These are phyloP conservation scores for Penicillium pulvis DNA, from an alignment of 495 filamentous ascomycete species.

Conservation along the genomic window DNA sequence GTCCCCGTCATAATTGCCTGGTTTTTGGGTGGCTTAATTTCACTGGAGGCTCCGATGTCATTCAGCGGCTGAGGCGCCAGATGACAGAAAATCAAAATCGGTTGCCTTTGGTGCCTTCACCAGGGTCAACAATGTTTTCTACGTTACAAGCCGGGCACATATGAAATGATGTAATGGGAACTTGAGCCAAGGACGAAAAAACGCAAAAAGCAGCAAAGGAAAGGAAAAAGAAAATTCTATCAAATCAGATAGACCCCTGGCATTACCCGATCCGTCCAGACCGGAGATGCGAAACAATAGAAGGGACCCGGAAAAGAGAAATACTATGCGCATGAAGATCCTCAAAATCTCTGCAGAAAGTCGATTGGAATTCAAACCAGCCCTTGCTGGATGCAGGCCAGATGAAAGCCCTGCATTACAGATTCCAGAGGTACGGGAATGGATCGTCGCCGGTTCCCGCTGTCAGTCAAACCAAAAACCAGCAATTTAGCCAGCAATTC, in stretches of 20 bases:
- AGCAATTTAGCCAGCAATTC: conserved; percentile 15
- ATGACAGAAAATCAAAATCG: conserved; percentile 12
- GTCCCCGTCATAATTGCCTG: conserved; percentile 6
- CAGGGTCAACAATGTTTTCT: not conserved
- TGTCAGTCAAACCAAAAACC: conserved; percentile 24
- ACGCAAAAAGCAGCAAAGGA: conserved; percentile 1
- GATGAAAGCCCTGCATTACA: conserved; percentile 23
- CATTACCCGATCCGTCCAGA: too few relatives aligned
- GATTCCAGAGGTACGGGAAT: conserved; percentile 19
- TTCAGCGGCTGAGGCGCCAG: conserved; percentile 22
- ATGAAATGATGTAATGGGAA: conserved; percentile 14
- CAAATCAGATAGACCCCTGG: not conserved
- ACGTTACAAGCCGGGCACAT: not conserved
- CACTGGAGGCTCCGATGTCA: conserved; percentile 5
- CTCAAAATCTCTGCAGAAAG: not conserved
- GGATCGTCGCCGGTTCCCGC: conserved; percentile 27
- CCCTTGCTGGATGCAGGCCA: conserved; percentile 18
- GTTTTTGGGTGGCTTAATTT: conserved; percentile 8
- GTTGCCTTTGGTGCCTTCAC: not conserved
- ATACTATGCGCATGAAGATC: not conserved
- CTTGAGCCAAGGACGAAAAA: not conserved
- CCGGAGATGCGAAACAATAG: not conserved
- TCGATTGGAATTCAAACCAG: conserved; percentile 13
- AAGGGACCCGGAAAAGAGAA: not conserved
- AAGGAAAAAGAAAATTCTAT: not conserved